Evolutionary conservation across 345 rosid genomes (phyloP), one percentile per base, ranked within the genome.

Genomic region (Boechera stricta): DNA sequence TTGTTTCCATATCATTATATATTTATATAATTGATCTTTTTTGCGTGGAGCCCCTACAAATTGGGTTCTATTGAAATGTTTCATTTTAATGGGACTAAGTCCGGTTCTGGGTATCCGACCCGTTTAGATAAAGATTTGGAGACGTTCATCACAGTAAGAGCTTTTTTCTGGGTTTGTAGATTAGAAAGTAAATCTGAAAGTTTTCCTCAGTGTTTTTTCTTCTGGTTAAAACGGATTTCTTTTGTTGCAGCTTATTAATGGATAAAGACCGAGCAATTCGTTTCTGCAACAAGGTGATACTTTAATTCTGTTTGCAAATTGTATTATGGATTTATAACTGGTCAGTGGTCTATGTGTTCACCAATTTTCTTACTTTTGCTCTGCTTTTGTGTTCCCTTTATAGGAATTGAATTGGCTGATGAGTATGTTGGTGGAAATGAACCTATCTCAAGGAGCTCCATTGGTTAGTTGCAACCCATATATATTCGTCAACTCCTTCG

Each of bases 381-480:
- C 62, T 69, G 49, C 28, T 7, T 53, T 2, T 58, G 47, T 68
- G 78, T 57, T 83, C 78, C 71, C 55, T 66, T 57, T 64, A 68
- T 78, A 92, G 98, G 89, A 54, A 86, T 86, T 84, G 90, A 81
- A 51, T 75, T 81, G 5, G 87, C 80, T 28, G 96, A 87, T 76
- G 99, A 95, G 84, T 97, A 92, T 74, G 84, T 89, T 41, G 96
- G 97, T 74, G 21, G 21, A 21, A 21, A 91, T 82, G 96, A 91
- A 78, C 89, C 92, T 39, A 82, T 86, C 55, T 88, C 89, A 38
- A 71, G 86, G 68, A 84, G 82, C 84, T 84, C 86, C 54, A 83
- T 86, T 77, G 89, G 91, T 21, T 21, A 21, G 21, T 21, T 21
- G 21, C 21, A 21, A 21, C 21, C 21, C 21, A 21, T 21, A 21